These are phyloP conservation scores for Cucumis cinereus DNA, from an alignment of 306 rosid species.

Conservation along the genomic window DNA sequence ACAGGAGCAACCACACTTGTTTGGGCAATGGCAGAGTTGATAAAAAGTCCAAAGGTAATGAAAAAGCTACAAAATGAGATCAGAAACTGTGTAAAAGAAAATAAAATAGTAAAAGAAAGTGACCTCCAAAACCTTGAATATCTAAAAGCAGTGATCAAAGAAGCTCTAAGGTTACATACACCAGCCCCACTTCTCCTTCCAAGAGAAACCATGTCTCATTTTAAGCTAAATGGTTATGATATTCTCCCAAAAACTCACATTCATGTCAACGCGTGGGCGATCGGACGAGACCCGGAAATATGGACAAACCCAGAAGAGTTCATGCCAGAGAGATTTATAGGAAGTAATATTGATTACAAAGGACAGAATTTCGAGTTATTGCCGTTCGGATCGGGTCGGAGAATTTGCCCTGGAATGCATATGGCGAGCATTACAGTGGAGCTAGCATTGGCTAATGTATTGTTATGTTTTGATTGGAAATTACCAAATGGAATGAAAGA, in stretches of 20 bases:
- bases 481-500: neutral
- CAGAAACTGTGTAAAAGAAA: conserved; percentile 16
- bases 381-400: conserved; percentile 19
- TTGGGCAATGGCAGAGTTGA: conserved; percentile 27
- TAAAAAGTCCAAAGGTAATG: conserved; percentile 20
- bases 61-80: conserved; percentile 28
- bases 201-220: neutral
- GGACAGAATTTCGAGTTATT: conserved; percentile 12
- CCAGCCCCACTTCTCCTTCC: neutral
- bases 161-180: neutral
- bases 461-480: conserved; percentile 27
- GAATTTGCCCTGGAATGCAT: conserved; percentile 25
- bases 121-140: conserved; percentile 11
- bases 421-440: conserved; percentile 4
- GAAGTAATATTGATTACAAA: conserved; percentile 10
- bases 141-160: conserved; percentile 7
- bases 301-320: conserved; percentile 25
- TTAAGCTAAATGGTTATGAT: neutral
- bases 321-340: conserved; percentile 23
- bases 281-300: conserved; percentile 22
- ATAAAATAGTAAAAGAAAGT: neutral
- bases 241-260: conserved; percentile 15
- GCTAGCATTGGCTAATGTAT: conserved; percentile 20
- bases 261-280: conserved; percentile 24
- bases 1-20: conserved; percentile 8